phyloP scores from a whole-genome alignment of 257 asterid species.

The Nemophila menziesii region DNA sequence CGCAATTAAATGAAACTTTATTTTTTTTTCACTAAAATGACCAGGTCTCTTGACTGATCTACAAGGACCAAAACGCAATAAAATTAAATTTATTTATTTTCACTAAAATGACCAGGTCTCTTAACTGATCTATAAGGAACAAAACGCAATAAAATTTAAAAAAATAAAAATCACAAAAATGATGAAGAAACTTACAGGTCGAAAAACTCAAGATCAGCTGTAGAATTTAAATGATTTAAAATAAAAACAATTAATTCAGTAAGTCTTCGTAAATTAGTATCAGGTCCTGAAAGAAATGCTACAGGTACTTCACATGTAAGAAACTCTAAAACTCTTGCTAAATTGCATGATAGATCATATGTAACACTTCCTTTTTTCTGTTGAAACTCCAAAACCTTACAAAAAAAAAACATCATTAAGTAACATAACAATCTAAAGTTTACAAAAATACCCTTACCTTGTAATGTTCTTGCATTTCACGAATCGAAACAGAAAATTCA shows the following conservation, averaged over 20 bases:
- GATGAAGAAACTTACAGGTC: slow-evolving; percentile 55
- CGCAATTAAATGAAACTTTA: background rate
- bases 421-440: background rate
- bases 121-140: too few species aligned
- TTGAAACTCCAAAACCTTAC: slow-evolving; percentile 75
- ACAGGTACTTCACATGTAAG: slow-evolving; percentile 80
- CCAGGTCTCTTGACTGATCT: background rate
- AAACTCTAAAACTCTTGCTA: slow-evolving; percentile 80
- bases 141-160: background rate
- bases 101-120: too few species aligned
- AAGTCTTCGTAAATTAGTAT: slow-evolving; percentile 75
- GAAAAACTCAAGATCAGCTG: slow-evolving; percentile 67
- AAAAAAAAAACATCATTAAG: background rate
- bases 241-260: slow-evolving; percentile 77
- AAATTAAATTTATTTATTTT: too few species aligned
- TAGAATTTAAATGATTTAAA: slow-evolving; percentile 59
- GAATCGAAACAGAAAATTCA: slow-evolving; percentile 81
- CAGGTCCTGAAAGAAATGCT: slow-evolving; percentile 67
- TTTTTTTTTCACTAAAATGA: too few species aligned
- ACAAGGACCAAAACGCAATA: too few species aligned
- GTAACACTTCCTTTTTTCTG: slow-evolving; percentile 78
- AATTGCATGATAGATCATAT: slow-evolving; percentile 88
- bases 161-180: background rate
- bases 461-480: slow-evolving; percentile 90
- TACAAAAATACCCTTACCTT: slow-evolving; percentile 32